Base-by-base conservation (phyloP, 2,329 filamentous ascomycete genomes). In the Arthrobotrys iridis region DNA sequence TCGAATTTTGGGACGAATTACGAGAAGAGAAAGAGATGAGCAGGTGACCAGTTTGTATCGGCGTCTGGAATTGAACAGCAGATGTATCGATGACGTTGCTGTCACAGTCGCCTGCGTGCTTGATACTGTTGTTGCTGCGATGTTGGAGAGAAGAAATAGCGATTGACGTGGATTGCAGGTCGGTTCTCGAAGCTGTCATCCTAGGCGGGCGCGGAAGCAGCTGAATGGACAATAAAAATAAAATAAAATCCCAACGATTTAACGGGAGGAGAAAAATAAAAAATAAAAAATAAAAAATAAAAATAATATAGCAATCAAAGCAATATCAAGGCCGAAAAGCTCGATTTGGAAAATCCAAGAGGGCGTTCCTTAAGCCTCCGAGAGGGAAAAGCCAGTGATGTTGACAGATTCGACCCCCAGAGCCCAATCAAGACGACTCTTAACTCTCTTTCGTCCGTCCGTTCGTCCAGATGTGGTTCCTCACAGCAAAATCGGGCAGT, bases 131-230 rank as follows among this genome's bases (percentile, higher is more conserved):
- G 55, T 24, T 63, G 66, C 43, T 57, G 58, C 52, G 60, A 58
- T 68, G 46, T 58, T 68, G 57, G 33, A 59, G 33, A 48, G 58
- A 68, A 67, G 57, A 63, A 41, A 57, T 57, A 75, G 63, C 63
- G 63, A 75, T 75, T 75, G 71, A 75, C 71, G 71, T 75, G 71
- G 71, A 75, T 68, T 75, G 71, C 71, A 75, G 71, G 55, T 64
- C 28, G 62, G 59, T 43, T 75, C 46, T 64, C 57, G 52, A 68
- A 68, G 63, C 71, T 68, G 71, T 74, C 68, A 62, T 60, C 68
- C 71, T 66, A 75, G 50, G 58, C 28, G 33, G 60, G 65, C 64
- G 63, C 66, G 65, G 64, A 67, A 20, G 26, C 59, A 71, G 65
- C 72, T 62, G 58, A 52, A 64, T 43, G 41, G 57, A 50, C 55